phyloP scores from a whole-genome alignment of 139 green algal species.

The Ettlia oleoabundans region DNA sequence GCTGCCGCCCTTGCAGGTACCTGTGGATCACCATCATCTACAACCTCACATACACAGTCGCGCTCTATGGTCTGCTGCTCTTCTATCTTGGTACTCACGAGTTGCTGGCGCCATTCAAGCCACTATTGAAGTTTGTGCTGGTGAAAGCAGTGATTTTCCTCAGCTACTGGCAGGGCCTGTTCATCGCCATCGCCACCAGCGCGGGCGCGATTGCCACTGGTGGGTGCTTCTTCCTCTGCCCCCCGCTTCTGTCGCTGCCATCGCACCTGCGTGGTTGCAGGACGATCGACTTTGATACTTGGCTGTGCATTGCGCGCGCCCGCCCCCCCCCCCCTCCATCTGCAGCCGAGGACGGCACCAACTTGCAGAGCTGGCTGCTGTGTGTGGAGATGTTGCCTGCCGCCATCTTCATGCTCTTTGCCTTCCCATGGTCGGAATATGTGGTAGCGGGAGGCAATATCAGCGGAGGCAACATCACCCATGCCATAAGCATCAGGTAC shows the following conservation, averaged over 20 bases:
- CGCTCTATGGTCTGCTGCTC: constrained; percentile 91
- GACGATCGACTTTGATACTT: too few relatives aligned
- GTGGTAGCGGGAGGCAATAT: constrained; percentile 33
- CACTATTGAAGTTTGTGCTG: constrained; percentile 94
- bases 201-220: constrained; percentile 55
- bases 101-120: constrained; percentile 91
- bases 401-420: constrained; percentile 80
- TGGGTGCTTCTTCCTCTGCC: too few relatives aligned
- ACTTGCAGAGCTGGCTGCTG: constrained; percentile 94
- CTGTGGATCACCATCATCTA: constrained; percentile 91
- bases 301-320: too few relatives aligned
- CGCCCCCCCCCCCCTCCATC: too few relatives aligned
- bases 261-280: too few relatives aligned
- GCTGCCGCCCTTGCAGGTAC: constrained; percentile 58
- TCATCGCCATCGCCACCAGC: constrained; percentile 68
- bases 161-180: constrained; percentile 96
- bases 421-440: constrained; percentile 82
- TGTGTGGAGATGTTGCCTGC: constrained; percentile 95
- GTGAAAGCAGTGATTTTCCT: constrained; percentile 98
- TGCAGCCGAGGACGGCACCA: constrained; percentile 67
- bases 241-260: too few relatives aligned
- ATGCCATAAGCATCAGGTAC: constrained; percentile 83
- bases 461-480: constrained; percentile 65
- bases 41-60: constrained; percentile 94
- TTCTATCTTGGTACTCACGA: constrained; percentile 96